Evolutionary conservation across 2,329 filamentous ascomycete species (phyloP).

Genomic region (Didymella pinodella): DNA sequence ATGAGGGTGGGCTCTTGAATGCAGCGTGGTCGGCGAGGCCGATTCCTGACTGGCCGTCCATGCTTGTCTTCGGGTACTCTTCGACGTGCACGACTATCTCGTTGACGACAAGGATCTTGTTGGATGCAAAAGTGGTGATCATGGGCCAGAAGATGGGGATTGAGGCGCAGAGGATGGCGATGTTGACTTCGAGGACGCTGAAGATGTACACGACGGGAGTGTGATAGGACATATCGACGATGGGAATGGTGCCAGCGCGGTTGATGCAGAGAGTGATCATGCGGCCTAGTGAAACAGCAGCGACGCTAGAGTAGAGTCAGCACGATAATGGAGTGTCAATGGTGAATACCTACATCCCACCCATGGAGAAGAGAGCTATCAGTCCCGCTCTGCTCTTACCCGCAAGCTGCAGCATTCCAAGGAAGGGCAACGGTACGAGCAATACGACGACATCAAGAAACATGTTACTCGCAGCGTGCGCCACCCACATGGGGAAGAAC

Average conservation of each 20-base stretch:
- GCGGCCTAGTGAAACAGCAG: constrained; percentile 40
- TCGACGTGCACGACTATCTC: constrained; percentile 49
- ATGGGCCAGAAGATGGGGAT: constrained; percentile 52
- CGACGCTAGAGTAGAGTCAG: constrained; percentile 34
- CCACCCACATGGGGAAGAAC: constrained; percentile 42
- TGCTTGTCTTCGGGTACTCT: constrained; percentile 26
- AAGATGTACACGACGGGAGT: constrained; percentile 45
- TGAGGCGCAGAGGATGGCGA: constrained; percentile 49
- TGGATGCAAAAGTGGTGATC: constrained; percentile 40
- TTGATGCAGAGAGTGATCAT: constrained; percentile 38
- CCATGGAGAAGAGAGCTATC: constrained; percentile 43
- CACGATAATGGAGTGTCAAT: too few species aligned
- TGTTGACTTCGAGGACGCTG: constrained; percentile 49
- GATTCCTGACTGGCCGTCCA: constrained; percentile 27
- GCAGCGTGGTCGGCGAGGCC: constrained; percentile 26
- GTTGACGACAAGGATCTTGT: constrained; percentile 51
- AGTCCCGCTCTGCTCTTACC: constrained; percentile 43
- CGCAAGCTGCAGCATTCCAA: constrained; percentile 40
- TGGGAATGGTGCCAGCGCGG: constrained; percentile 44
- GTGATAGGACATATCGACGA: constrained; percentile 43
- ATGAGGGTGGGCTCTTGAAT: constrained; percentile 17
- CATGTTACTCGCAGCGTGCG: constrained; percentile 45
- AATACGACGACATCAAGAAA: constrained; percentile 45
- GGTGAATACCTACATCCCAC: constrained; percentile 41
- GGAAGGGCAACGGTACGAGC: constrained; percentile 42